Base-by-base conservation (phyloP, 441 rosid genomes). In the Mallotus japonicus region DNA sequence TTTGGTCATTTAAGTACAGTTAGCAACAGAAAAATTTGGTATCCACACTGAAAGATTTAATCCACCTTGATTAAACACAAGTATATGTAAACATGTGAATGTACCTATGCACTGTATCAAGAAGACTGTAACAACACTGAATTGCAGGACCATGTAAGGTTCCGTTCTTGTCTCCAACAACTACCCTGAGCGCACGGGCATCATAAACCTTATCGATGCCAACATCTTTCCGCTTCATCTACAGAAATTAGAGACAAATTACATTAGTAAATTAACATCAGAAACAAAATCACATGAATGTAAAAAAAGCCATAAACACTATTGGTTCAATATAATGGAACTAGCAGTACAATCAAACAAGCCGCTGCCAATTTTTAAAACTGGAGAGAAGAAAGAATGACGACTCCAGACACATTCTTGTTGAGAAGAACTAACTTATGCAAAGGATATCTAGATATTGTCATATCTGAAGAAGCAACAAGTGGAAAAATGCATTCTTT, bases 151-250 rank as follows among this genome's bases (percentile, higher is more conserved):
- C 95, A 73, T 83, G 88, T 69, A 90, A 70, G 75, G 87, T 85
- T 73, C 95, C 92, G 64, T 84, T 87, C 76, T 87, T 88, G 80
- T 90, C 95, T 76, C 95, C 95, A 65, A 90, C 85, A 69, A 90
- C 85, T 17, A 90, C 95, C 77, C 95, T 87, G 75, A 90, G 51
- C 46, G 95, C 95, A 61, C 95, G 92, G 60, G 92, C 89, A 82
- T 90, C 95, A 75, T 85, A 88, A 12, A 90, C 88, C 77, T 86
- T 82, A 75, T 79, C 71, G 56, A 90, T 87, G 68, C 84, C 82
- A 51, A 90, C 85, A 68, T 90, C 95, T 82, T 90, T 90, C 51
- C 92, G 81, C 74, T 83, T 90, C 95, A 90, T 90, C 95, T 90
- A 75, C 58, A 75, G 28, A 37, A 69, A 73, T 20, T 53, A 55